Evolutionary conservation across 2,329 filamentous ascomycete genomes (phyloP).

Genomic region (Fusarium nygamai): DNA sequence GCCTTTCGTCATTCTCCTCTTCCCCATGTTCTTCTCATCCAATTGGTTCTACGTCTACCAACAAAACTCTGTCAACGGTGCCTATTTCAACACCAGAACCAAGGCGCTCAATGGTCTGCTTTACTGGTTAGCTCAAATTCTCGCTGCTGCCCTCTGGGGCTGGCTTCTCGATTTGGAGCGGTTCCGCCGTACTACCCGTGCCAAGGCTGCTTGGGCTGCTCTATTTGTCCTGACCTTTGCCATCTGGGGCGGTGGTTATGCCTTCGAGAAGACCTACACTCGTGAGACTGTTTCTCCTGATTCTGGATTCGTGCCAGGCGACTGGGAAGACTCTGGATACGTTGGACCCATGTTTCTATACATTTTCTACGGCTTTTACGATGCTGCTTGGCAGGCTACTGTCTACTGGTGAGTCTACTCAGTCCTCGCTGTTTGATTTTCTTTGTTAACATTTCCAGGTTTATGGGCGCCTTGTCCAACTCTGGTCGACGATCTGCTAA

Average conservation of each 20-base stretch:
- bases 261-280: constrained; percentile 65
- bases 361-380: constrained; percentile 90
- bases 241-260: constrained; percentile 86
- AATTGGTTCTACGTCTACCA: constrained; percentile 90
- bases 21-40: constrained; percentile 84
- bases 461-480: constrained; percentile 93
- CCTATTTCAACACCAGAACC: constrained; percentile 78
- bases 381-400: constrained; percentile 88
- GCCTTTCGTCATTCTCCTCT: constrained; percentile 74
- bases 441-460: constrained; percentile 58
- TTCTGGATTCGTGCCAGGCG: constrained; percentile 45
- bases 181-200: constrained; percentile 72
- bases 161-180: constrained; percentile 71
- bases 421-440: constrained; percentile 18
- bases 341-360: constrained; percentile 87
- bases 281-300: constrained; percentile 26
- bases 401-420: constrained; percentile 83
- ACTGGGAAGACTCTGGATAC: constrained; percentile 75
- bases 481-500: constrained; percentile 92
- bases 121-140: constrained; percentile 79
- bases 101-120: constrained; percentile 76
- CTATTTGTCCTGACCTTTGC: constrained; percentile 77
- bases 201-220: constrained; percentile 68
- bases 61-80: constrained; percentile 75
- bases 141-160: constrained; percentile 79